Conservation (phyloP, 176 grass and related monocot species). For the Ensete glaucum region DNA sequence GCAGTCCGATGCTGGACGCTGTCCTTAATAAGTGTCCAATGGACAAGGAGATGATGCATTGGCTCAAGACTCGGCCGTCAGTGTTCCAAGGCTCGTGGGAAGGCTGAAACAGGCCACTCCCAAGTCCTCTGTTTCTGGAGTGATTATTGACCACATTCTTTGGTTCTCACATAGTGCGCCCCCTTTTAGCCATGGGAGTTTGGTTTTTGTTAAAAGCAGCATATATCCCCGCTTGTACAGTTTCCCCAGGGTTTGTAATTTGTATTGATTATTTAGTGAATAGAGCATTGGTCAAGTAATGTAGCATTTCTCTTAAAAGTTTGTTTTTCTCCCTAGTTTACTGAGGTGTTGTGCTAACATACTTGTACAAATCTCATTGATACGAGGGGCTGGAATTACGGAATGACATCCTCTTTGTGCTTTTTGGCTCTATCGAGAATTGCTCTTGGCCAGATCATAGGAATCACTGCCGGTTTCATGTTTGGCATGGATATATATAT, state of each 20-base stretch:
- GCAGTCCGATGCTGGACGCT: slow-evolving; percentile 91
- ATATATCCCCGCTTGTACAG: slow-evolving; percentile 52
- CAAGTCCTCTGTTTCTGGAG: slow-evolving; percentile 29
- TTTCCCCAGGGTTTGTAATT: slow-evolving; percentile 38
- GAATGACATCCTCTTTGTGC: not conserved
- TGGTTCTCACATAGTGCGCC: slow-evolving; percentile 44
- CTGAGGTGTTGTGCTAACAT: slow-evolving; percentile 1
- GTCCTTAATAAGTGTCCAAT: slow-evolving; percentile 76
- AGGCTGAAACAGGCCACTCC: slow-evolving; percentile 31
- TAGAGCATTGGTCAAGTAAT: slow-evolving; percentile 41
- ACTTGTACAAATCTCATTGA: slow-evolving; percentile 4
- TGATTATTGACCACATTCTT: slow-evolving; percentile 57
- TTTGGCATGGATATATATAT: too few species aligned
- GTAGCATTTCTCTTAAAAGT: slow-evolving; percentile 21
- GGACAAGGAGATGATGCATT: slow-evolving; percentile 95
- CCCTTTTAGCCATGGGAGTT: slow-evolving; percentile 36
- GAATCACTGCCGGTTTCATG: not conserved
- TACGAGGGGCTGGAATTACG: not conserved
- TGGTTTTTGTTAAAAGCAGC: slow-evolving; percentile 43
- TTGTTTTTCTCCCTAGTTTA: not conserved
- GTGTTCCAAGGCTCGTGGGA: slow-evolving; percentile 73
- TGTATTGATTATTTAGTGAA: slow-evolving; percentile 45
- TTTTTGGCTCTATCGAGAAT: not conserved
- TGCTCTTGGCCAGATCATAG: not conserved
- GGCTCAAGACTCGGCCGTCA: slow-evolving; percentile 79